Evolutionary conservation across 2,329 filamentous ascomycete species (phyloP).

Genomic region (Exophiala bonariae): DNA sequence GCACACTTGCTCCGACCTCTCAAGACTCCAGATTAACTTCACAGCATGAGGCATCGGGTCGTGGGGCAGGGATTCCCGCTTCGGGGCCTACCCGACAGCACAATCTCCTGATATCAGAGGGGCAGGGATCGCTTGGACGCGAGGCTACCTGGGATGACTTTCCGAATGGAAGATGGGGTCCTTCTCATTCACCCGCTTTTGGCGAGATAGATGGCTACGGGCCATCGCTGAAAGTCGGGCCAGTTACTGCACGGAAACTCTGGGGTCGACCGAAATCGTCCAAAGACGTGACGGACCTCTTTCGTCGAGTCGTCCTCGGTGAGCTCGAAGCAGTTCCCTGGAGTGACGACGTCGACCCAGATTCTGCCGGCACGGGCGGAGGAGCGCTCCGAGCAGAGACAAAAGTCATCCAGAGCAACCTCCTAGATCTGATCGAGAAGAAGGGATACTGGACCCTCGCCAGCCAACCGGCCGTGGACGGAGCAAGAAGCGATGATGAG

Average conservation of each 20-base stretch:
- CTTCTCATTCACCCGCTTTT: conserved; percentile 88
- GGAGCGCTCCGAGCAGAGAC: conserved; percentile 73
- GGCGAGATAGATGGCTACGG: conserved; percentile 98
- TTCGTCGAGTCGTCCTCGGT: conserved; percentile 77
- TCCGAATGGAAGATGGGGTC: conserved; percentile 93
- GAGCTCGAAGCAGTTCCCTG: conserved; percentile 81
- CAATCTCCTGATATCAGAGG: conserved; percentile 90
- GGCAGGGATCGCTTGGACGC: conserved; percentile 81
- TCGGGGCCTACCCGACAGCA: conserved; percentile 75
- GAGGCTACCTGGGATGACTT: conserved; percentile 99
- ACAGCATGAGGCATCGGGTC: conserved; percentile 66
- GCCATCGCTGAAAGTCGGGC: conserved; percentile 87
- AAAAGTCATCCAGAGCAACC: conserved; percentile 71
- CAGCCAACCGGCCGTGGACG: conserved; percentile 91
- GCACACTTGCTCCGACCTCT: conserved; percentile 18
- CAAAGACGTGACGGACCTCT: conserved; percentile 75
- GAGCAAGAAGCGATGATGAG: conserved; percentile 70
- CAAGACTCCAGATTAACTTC: conserved; percentile 4
- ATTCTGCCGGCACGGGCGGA: conserved; percentile 26
- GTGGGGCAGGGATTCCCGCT: conserved; percentile 73
- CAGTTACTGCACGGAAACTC: conserved; percentile 76
- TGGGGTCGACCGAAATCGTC: conserved; percentile 76
- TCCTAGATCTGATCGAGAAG: conserved; percentile 72
- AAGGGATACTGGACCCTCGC: conserved; percentile 95
- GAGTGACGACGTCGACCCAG: conserved; percentile 74